A percentile compares a stretch with the other conserved stretches of the same genome.
Conservation (phyloP, 306 rosid species). For the Quillaja saponaria region DNA sequence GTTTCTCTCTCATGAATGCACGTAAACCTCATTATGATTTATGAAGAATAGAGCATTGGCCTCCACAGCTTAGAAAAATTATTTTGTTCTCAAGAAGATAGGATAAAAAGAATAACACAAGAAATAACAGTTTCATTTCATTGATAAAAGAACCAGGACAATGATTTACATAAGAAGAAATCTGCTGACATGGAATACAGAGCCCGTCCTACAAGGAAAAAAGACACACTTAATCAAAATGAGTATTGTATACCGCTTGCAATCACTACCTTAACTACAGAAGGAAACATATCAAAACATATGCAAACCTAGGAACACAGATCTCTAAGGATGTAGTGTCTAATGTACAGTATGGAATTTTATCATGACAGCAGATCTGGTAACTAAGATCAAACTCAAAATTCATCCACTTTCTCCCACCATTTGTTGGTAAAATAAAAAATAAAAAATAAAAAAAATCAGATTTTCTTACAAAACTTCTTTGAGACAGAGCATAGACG, state of each 20-base stretch:
- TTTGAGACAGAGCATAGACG: conserved; percentile 28
- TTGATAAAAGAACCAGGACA: not conserved
- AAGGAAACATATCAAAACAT: conserved; percentile 15
- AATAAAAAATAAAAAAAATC: conserved; percentile 15
- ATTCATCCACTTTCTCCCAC: conserved; percentile 31
- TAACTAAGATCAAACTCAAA: conserved; percentile 25
- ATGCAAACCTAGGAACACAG: conserved; percentile 25
- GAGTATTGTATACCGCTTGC: not conserved
- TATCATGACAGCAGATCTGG: conserved; percentile 32
- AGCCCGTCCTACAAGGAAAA: too few relatives aligned
- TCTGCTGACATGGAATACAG: not conserved
- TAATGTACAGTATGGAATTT: conserved; percentile 36
- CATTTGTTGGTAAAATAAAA: conserved; percentile 16
- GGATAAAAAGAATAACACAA: not conserved
- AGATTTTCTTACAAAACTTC: conserved; percentile 14
- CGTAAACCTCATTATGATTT: too few relatives aligned
- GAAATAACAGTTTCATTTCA: too few relatives aligned
- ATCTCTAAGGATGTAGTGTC: conserved; percentile 14
- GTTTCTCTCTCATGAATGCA: too few relatives aligned
- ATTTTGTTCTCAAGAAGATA: too few relatives aligned
- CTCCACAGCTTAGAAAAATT: too few relatives aligned
- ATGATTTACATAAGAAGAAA: not conserved
- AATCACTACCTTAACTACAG: conserved; percentile 29
- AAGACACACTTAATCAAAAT: too few relatives aligned
- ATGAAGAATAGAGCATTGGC: too few relatives aligned